These are phyloP conservation scores for Fusarium sp. DNA, from an alignment of 2,329 filamentous ascomycete species.

Conservation along the genomic window DNA sequence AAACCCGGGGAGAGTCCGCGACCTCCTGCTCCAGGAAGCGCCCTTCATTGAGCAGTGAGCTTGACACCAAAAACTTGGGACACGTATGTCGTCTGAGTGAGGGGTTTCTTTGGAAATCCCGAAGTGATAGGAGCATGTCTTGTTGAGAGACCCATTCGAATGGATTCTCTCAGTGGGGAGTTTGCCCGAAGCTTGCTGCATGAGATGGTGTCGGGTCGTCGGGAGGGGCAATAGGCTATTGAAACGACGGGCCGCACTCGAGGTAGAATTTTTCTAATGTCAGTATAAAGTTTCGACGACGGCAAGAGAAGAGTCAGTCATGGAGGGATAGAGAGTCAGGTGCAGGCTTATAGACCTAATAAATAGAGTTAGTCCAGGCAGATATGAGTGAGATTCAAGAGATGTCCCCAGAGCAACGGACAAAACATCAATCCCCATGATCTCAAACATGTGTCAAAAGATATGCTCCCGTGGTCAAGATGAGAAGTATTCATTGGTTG, in stretches of 20 bases:
- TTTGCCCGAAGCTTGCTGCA: not conserved
- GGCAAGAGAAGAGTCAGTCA: not conserved
- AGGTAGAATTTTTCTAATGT: not conserved
- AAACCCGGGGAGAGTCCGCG: not conserved
- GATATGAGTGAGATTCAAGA: not conserved
- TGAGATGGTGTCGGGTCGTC: conserved; percentile 4
- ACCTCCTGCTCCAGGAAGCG: not conserved
- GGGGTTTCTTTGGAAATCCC: not conserved
- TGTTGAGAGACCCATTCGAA: not conserved
- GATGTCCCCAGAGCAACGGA: not conserved
- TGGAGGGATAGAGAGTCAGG: not conserved
- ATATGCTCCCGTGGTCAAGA: conserved; percentile 33
- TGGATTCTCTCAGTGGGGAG: not conserved
- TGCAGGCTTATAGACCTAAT: not conserved
- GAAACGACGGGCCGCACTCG: conserved; percentile 19
- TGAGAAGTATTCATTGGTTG: conserved; percentile 25
- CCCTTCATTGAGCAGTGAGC: not conserved
- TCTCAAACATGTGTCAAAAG: conserved; percentile 17
- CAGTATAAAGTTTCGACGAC: not conserved
- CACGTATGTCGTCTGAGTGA: not conserved
- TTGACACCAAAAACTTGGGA: not conserved
- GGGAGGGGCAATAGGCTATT: conserved; percentile 25
- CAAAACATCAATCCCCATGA: conserved; percentile 31
- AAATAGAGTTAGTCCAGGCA: not conserved
- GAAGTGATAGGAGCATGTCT: not conserved